Conservation (phyloP, 305 asterid species). For the Petunia hybrid region DNA sequence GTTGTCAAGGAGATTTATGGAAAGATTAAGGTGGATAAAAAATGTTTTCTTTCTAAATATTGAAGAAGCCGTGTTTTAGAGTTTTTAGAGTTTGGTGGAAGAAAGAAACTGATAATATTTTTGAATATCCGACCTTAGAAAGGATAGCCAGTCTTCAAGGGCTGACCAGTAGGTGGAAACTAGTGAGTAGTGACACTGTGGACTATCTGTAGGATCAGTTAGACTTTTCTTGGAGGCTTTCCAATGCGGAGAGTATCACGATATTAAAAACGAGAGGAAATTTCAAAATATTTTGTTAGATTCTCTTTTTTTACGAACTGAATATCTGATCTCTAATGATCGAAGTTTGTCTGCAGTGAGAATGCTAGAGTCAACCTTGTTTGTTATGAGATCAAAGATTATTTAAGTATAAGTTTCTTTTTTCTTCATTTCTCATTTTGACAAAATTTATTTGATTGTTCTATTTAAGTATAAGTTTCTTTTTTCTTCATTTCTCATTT, state of each 20-base stretch:
- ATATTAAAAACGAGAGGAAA: not conserved
- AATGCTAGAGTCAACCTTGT: not conserved
- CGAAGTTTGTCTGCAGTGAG: not conserved
- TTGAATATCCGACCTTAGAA: not conserved
- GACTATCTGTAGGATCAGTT: not conserved
- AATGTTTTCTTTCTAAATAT: too few relatives aligned
- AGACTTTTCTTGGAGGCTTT: not conserved
- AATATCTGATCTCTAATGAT: not conserved
- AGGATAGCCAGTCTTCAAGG: not conserved
- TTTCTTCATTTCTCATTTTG: not conserved
- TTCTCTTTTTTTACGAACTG: not conserved
- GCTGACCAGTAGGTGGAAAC: conserved; percentile 7
- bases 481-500: not conserved
- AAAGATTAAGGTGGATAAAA: conserved; percentile 14
- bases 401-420: not conserved
- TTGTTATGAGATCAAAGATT: not conserved
- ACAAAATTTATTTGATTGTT: conserved; percentile 19
- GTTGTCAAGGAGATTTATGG: not conserved
- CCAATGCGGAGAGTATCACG: not conserved
- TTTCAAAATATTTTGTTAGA: not conserved
- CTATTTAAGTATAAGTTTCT: too few relatives aligned
- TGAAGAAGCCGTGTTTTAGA: not conserved
- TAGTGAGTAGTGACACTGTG: not conserved
- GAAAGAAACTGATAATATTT: too few relatives aligned
- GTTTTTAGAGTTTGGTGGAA: not conserved